Percentiles rank a stretch among this genome's conserved stretches.
Conservation (phyloP, 2,329 filamentous ascomycete species). For the Epichloe scottii region DNA sequence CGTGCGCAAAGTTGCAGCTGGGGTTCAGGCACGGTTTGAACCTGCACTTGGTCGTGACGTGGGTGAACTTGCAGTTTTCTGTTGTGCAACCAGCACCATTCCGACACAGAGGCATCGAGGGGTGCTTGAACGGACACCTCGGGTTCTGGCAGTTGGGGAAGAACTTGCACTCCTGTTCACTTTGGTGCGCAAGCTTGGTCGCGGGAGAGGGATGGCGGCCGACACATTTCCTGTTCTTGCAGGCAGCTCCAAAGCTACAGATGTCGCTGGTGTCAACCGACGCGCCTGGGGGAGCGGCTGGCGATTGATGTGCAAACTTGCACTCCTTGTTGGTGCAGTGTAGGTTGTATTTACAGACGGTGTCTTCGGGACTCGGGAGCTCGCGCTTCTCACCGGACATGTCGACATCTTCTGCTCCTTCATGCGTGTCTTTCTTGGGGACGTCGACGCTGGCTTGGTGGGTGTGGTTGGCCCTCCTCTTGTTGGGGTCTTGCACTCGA, state of each 20-base stretch:
- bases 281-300: slow-evolving; percentile 67
- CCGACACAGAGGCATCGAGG: slow-evolving; percentile 72
- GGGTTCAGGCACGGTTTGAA: slow-evolving; percentile 86
- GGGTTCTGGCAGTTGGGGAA: slow-evolving; percentile 85
- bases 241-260: slow-evolving; percentile 78
- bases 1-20: slow-evolving; percentile 80
- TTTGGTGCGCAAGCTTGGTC: slow-evolving; percentile 62
- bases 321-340: slow-evolving; percentile 82
- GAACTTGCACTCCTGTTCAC: slow-evolving; percentile 80
- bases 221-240: slow-evolving; percentile 91
- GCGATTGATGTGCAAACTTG: slow-evolving; percentile 88
- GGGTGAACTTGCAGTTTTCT: slow-evolving; percentile 78
- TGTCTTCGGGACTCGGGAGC: slow-evolving; percentile 47
- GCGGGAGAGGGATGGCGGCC: slow-evolving; percentile 88
- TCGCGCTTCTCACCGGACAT: slow-evolving; percentile 42
- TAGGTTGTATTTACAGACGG: slow-evolving; percentile 80
- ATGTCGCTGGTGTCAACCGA: slow-evolving; percentile 67
- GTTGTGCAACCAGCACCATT: slow-evolving; percentile 83
- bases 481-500: slow-evolving; percentile 45
- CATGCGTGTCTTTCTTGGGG: slow-evolving; percentile 19
- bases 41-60: slow-evolving; percentile 73
- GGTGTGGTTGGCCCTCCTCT: slow-evolving; percentile 30
- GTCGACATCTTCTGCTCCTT: slow-evolving; percentile 49
- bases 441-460: slow-evolving; percentile 23
- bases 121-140: slow-evolving; percentile 80